A percentile compares a stretch with the other conserved stretches of the same genome.
Conservation (phyloP, 2,329 filamentous ascomycete genomes). For the Colletotrichum aenigma region DNA sequence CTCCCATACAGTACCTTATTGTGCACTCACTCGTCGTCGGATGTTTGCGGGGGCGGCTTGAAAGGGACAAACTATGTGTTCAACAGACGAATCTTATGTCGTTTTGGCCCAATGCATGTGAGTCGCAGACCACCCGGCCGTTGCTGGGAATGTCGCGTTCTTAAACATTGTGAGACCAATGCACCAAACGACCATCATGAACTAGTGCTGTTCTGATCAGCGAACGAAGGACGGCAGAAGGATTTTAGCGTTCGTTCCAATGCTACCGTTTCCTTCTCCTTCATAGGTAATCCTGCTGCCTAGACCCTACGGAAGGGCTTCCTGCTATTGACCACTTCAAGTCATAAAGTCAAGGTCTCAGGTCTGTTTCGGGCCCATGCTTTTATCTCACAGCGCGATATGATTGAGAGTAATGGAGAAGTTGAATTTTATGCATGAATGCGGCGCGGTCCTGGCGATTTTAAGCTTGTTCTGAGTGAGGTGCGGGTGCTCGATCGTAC, state of each 20-base stretch:
- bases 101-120: background rate
- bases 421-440: background rate
- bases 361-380: background rate
- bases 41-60: background rate
- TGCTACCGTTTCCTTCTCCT: background rate
- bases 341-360: background rate
- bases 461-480: background rate
- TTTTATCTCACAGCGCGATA: background rate
- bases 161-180: background rate
- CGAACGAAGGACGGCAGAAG: background rate
- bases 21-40: background rate
- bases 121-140: background rate
- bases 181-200: background rate
- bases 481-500: background rate
- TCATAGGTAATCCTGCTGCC: background rate
- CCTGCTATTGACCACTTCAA: background rate
- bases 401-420: background rate
- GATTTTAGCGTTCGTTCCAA: background rate
- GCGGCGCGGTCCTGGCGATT: background rate
- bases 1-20: background rate
- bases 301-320: background rate
- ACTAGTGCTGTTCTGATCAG: background rate
- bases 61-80: background rate
- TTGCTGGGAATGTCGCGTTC: background rate
- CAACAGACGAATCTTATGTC: background rate